Conservation (phyloP, 2,329 filamentous ascomycete genomes). For the Clarireedia homoeocarpa region DNA sequence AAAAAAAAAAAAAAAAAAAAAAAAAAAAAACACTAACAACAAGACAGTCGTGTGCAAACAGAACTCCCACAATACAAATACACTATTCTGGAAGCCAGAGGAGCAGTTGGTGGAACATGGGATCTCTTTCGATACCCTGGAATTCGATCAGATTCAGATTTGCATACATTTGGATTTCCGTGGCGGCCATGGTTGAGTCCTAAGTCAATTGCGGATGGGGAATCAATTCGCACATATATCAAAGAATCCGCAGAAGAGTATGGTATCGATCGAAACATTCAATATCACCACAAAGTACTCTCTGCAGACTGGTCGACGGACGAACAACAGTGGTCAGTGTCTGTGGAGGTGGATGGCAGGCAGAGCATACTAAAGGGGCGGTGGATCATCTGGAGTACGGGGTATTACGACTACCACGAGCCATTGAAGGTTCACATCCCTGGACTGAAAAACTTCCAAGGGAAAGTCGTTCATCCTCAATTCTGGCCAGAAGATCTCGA, state of each 20-base stretch:
- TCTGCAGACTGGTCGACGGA: conserved; percentile 47
- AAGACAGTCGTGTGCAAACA: conserved; percentile 45
- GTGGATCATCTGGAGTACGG: conserved; percentile 52
- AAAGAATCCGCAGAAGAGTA: conserved; percentile 40
- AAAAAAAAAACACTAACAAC: neutral
- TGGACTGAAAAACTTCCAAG: conserved; percentile 51
- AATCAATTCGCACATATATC: conserved; percentile 48
- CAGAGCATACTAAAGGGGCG: conserved; percentile 30
- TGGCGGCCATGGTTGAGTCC: conserved; percentile 60
- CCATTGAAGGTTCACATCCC: conserved; percentile 48
- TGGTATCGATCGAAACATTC: conserved; percentile 49
- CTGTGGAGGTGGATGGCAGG: conserved; percentile 31
- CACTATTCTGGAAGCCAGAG: conserved; percentile 59
- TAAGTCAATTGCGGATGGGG: conserved; percentile 43
- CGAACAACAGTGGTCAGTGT: conserved; percentile 45
- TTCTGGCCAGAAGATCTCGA: conserved; percentile 65
- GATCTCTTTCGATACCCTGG: conserved; percentile 71
- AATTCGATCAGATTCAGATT: conserved; percentile 55
- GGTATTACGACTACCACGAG: conserved; percentile 56
- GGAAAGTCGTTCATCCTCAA: conserved; percentile 58
- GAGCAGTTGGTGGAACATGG: conserved; percentile 68
- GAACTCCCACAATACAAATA: conserved; percentile 48
- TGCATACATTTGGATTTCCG: conserved; percentile 56
- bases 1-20: neutral
- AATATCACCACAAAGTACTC: conserved; percentile 41